These are phyloP conservation scores for Parascedosporium putredinis DNA, from an alignment of 2,329 filamentous ascomycete species.

Conservation along the genomic window DNA sequence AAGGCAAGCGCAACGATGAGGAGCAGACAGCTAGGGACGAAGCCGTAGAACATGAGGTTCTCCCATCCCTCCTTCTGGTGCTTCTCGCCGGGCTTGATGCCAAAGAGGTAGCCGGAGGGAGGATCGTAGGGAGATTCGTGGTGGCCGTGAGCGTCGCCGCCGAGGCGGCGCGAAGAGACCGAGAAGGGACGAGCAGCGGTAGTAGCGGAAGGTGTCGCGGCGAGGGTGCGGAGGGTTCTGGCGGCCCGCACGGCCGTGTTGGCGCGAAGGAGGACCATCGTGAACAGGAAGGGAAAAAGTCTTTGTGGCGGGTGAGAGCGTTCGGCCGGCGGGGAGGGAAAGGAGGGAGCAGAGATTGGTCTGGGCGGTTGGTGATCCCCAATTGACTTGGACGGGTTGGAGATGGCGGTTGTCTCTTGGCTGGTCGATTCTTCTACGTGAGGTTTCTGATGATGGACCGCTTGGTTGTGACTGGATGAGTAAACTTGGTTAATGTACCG, in stretches of 20 bases:
- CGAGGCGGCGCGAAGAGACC: conserved; percentile 10
- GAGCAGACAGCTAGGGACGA: conserved; percentile 65
- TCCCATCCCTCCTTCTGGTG: conserved; percentile 96
- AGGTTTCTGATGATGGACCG: background rate
- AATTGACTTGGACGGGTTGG: background rate
- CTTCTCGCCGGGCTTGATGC: conserved; percentile 90
- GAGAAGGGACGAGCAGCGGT: conserved; percentile 1
- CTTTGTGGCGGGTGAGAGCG: background rate
- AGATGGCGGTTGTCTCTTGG: background rate
- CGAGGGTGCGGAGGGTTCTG: conserved; percentile 3
- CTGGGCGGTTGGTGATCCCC: background rate
- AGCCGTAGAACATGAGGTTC: conserved; percentile 71
- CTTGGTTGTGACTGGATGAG: background rate
- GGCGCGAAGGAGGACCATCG: conserved; percentile 8
- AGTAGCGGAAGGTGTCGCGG: conserved; percentile 2
- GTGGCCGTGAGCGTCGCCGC: conserved; percentile 23
- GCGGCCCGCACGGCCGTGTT: conserved; percentile 7
- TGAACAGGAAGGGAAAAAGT: no score
- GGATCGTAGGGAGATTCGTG: conserved; percentile 77
- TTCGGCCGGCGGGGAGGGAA: background rate
- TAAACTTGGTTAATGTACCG: background rate
- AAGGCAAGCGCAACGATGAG: conserved; percentile 78
- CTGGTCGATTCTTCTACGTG: background rate
- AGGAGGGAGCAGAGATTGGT: conserved; percentile 1
- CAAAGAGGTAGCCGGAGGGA: conserved; percentile 85